Conservation (phyloP, 257 asterid species). For the Solanum commersonii region DNA sequence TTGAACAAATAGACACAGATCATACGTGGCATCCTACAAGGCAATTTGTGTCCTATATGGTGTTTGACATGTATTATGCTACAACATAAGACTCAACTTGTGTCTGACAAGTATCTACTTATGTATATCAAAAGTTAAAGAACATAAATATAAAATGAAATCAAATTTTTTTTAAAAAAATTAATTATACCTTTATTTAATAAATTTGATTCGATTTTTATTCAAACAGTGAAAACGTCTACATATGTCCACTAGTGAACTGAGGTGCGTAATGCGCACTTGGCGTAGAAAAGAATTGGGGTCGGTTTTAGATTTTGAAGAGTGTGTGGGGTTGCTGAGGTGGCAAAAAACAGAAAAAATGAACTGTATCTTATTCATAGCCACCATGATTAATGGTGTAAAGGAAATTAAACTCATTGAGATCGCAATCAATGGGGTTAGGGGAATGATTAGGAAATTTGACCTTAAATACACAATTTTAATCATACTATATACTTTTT, state of each 20-base stretch:
- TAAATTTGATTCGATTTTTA: too few species aligned
- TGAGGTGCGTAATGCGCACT: not conserved
- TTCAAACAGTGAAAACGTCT: not conserved
- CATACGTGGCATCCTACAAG: too few species aligned
- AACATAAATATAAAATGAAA: too few species aligned
- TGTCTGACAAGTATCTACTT: too few species aligned
- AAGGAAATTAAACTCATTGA: conserved; percentile 10
- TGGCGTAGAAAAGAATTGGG: not conserved
- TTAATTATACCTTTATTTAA: too few species aligned
- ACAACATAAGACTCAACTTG: not conserved
- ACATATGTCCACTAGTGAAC: not conserved
- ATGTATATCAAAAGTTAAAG: too few species aligned
- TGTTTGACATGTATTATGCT: too few species aligned
- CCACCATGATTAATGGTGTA: conserved; percentile 31
- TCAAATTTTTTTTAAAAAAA: too few species aligned
- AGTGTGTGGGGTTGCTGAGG: not conserved
- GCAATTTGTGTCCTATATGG: rapidly evolving
- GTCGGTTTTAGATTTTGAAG: not conserved
- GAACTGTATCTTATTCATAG: conserved; percentile 22
- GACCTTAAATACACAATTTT: conserved; percentile 10
- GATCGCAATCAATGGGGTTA: conserved; percentile 31
- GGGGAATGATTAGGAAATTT: conserved; percentile 27
- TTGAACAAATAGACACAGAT: not conserved
- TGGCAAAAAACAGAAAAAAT: not conserved
- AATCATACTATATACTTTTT: not conserved